Base-by-base conservation (phyloP, 2,329 filamentous ascomycete species). In the Cladobotryum mycophilum region DNA sequence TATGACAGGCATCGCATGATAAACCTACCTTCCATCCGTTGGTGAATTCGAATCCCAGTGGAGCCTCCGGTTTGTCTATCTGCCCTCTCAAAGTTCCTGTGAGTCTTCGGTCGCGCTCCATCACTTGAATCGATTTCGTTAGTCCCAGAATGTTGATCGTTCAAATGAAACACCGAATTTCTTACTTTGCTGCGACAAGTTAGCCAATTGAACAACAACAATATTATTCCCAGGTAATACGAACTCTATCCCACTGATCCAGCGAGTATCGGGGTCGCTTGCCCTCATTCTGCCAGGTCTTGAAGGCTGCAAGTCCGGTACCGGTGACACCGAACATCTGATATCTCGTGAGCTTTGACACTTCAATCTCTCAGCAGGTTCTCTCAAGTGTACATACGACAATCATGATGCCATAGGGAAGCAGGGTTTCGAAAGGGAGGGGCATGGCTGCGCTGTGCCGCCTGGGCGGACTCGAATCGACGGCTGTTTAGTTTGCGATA, bases 311-410 rank as follows among this genome's bases (percentile, higher is more conserved):
- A 56, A 85, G 60, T 22, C 81, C 80, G 45, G 76, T 75, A 54
- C 81, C 81, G 44, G 79, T 76, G 52, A 76, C 68, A 55, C 80
- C 79, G 57, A 84, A 85, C 81, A 84, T 84, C 81, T 85, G 61
- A 7, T 48, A 56, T 46, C 36, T 17, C 43, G 50, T 69, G 50
- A 70, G 62, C 53, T 45, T 46, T 37, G 17, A 43, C 47, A 22
- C 15, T 25, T 41, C 52, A 36, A 47, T 25, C 30, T 25, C 35
- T 30, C 41, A 34, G 15, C 36, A 33, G 36, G 5, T 25, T 4
- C 13, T 12, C 11, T 37, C 17, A 18, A 45, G 47, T 46, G 18
- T 7, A 66, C 79, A 67, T 75, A 84, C 81, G 63, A 68, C 73
- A 60, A 80, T 67, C 67, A 84, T 79, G 74, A 85, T 83, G 67